Percentiles rank a stretch among this genome's conserved stretches.
Conservation (phyloP, 441 rosid species). For the Pelargonium citronellum region DNA sequence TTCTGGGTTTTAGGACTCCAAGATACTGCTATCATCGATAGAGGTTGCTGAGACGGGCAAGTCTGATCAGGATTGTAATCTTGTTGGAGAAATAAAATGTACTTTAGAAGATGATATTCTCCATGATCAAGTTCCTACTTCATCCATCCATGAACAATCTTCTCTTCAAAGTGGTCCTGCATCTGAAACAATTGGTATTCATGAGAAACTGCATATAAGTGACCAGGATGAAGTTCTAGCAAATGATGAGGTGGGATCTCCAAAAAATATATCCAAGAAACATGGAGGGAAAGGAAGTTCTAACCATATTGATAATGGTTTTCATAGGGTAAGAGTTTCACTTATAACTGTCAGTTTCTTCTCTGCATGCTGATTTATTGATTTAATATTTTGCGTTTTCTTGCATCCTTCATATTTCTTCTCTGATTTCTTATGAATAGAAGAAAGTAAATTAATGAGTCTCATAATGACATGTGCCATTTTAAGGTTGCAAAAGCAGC, state of each 20-base stretch:
- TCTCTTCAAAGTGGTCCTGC: conserved; percentile 37
- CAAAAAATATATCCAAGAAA: conserved; percentile 36
- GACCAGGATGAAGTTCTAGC: conserved; percentile 40
- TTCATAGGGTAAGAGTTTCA: conserved; percentile 50
- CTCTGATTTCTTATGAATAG: not conserved
- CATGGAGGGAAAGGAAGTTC: conserved; percentile 48
- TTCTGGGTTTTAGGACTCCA: conserved; percentile 45
- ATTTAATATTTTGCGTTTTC: not conserved
- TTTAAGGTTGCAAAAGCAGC: conserved; percentile 63
- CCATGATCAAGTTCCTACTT: conserved; percentile 63
- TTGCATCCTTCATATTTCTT: not conserved
- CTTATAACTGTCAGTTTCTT: not conserved
- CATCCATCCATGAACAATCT: conserved; percentile 34
- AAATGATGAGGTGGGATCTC: conserved; percentile 45
- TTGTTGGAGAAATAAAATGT: conserved; percentile 41
- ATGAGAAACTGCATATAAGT: conserved; percentile 23
- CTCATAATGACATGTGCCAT: conserved; percentile 19
- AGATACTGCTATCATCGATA: conserved; percentile 36
- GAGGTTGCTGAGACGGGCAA: conserved; percentile 34
- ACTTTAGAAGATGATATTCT: conserved; percentile 52
- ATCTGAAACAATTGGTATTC: conserved; percentile 23
- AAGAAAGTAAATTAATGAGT: conserved; percentile 2
- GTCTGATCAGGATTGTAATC: conserved; percentile 19
- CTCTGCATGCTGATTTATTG: not conserved
- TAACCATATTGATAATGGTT: conserved; percentile 30